Evolutionary conservation across 2,329 filamentous ascomycete species (phyloP), one percentile per base, ranked within the genome.

Genomic region (Acephala macrosclerotiorum): DNA sequence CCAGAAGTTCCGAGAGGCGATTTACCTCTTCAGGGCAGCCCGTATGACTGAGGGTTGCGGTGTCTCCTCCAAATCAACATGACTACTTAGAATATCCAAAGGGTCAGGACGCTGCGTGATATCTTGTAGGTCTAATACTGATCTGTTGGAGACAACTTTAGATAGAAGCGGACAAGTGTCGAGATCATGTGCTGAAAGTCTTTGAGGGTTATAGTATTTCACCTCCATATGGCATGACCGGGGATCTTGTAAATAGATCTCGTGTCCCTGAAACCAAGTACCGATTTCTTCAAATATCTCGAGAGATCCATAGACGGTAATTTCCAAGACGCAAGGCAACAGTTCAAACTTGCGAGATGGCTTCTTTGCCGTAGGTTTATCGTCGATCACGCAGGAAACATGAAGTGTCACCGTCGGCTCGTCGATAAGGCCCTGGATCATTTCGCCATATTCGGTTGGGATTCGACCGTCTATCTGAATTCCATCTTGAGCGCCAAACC

Each of bases 171-270:
- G 29, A 9, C 29, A 33, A 33, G 29, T 33, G 29, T 33, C 29
- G 29, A 33, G 29, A 33, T 33, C 38, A 45, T n/a, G 38, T 36
- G 57, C 40, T 7, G 57, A 59, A 26, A 59, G 36, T 47, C 57
- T 18, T 2, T 59, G 57, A n/a, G 57, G 57, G 18, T 59, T 59
- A n/a, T 22, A 59, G 36, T 59, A 59, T 29, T 20, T 59, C 9
- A 47, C 57, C 11, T 59, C 36, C 18, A 45, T 12, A 16, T 59
- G n/a, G 38, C 57, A 59, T 18, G 14, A n/a, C 26, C 38, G 57
- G 26, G 57, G 57, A 20, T 59, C 57, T 59, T 59, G 57, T 20
- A 59, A 47, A 47, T 59, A 59, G 7, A 59, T 59, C 16, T 59
- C 57, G 29, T 59, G 29, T n/a, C 45, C 57, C 20, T 59, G 57